Evolutionary conservation across 73 alveolate genomes (phyloP).

Genomic region (Stentor roeselii): DNA sequence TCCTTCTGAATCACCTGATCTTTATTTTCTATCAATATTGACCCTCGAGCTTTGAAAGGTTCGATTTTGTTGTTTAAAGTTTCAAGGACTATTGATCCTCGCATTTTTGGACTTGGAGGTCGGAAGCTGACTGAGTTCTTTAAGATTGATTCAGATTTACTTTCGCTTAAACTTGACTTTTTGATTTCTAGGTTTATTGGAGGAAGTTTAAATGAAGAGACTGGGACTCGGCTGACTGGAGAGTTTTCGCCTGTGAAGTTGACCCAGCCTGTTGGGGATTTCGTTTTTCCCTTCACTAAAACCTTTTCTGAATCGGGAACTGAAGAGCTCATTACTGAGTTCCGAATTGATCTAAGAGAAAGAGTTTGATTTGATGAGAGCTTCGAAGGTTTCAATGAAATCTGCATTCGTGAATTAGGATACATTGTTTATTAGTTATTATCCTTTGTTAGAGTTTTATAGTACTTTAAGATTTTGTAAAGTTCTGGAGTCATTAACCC

Average conservation of each 20-base stretch:
- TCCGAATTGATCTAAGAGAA: no score
- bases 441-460: no score
- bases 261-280: background rate
- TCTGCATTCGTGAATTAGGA: no score
- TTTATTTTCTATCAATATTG: background rate
- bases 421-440: no score
- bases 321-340: no score
- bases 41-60: constrained; percentile 3
- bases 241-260: background rate
- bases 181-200: background rate
- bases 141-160: background rate
- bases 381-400: no score
- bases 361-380: no score
- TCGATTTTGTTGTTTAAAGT: constrained; percentile 14
- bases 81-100: background rate
- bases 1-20: background rate
- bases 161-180: background rate
- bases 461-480: no score
- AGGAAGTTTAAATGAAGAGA: background rate
- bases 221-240: background rate
- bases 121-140: no score
- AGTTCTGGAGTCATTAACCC: no score
- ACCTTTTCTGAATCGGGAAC: no score
- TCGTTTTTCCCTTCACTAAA: no score
- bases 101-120: background rate